phyloP scores from a whole-genome alignment of 768 basidiomycete genomes.

The Suillus decipiens region DNA sequence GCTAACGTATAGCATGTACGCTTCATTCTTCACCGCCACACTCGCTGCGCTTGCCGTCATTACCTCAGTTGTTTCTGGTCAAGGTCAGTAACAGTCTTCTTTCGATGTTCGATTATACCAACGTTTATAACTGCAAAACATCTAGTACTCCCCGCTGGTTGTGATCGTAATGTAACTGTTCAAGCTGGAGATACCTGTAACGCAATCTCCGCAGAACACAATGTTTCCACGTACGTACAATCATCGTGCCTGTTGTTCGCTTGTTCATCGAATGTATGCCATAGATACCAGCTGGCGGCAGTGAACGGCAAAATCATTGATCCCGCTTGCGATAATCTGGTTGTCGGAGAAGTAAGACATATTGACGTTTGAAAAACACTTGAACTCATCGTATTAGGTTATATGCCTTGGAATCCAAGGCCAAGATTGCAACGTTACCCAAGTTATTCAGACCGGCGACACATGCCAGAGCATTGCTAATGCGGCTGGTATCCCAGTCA shows the following conservation, averaged over 20 bases:
- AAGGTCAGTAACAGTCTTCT: conserved; percentile 20
- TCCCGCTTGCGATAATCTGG: conserved; percentile 56
- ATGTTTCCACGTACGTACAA: conserved; percentile 47
- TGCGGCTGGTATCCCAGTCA: conserved; percentile 43
- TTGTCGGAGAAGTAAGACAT: conserved; percentile 44
- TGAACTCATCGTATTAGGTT: conserved; percentile 24
- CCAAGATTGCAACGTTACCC: conserved; percentile 57
- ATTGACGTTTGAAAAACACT: not conserved
- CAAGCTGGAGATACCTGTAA: conserved; percentile 55
- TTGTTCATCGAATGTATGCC: conserved; percentile 22
- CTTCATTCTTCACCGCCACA: conserved; percentile 18
- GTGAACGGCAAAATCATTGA: conserved; percentile 53
- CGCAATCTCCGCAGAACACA: conserved; percentile 48
- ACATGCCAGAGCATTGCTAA: conserved; percentile 48
- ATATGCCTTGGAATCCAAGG: conserved; percentile 60
- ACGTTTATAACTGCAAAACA: not conserved
- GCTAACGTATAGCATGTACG: conserved; percentile 18
- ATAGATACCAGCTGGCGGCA: conserved; percentile 62
- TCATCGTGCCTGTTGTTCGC: not conserved
- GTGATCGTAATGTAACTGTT: conserved; percentile 56
- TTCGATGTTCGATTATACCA: conserved; percentile 1
- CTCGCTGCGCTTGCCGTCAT: conserved; percentile 14
- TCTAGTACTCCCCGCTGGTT: conserved; percentile 27
- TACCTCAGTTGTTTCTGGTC: conserved; percentile 8
- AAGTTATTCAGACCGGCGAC: conserved; percentile 50